These are phyloP conservation scores for Ceratobasidium sp. DNA, from an alignment of 1,284 basidiomycete species.

Conservation along the genomic window DNA sequence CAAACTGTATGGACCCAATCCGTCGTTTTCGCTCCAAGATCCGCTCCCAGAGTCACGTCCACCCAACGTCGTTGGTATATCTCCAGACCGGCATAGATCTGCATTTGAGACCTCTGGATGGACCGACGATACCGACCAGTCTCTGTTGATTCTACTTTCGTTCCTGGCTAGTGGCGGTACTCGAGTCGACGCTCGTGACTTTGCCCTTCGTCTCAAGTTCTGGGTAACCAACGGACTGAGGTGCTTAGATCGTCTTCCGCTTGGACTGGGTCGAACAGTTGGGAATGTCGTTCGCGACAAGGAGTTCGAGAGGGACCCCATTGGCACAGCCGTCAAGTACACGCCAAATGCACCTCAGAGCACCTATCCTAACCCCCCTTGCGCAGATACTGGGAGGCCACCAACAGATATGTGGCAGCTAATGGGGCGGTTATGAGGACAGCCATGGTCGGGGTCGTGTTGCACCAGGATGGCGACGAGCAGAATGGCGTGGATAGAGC, in stretches of 20 bases:
- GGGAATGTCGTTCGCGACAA: conserved; percentile 30
- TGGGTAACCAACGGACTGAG: conserved; percentile 34
- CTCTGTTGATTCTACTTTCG: conserved; percentile 29
- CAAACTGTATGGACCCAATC: conserved; percentile 29
- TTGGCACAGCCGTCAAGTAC: conserved; percentile 28
- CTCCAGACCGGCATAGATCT: conserved; percentile 27
- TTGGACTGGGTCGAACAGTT: conserved; percentile 37
- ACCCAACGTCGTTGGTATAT: conserved; percentile 8
- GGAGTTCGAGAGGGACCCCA: conserved; percentile 21
- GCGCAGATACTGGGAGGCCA: conserved; percentile 33
- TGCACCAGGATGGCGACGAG: conserved; percentile 16
- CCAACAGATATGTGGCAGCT: conserved; percentile 26
- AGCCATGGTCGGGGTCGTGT: conserved; percentile 20
- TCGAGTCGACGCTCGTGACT: conserved; percentile 13
- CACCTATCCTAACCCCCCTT: neutral
- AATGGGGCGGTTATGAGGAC: conserved; percentile 38
- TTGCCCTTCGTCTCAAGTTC: conserved; percentile 35
- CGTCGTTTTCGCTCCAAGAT: conserved; percentile 16
- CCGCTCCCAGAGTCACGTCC: conserved; percentile 16
- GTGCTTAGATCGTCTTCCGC: conserved; percentile 35
- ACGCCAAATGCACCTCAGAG: neutral
- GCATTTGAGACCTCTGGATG: conserved; percentile 31
- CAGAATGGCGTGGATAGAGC: conserved; percentile 14
- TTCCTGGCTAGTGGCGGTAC: conserved; percentile 33
- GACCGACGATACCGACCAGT: conserved; percentile 39